A percentile compares a stretch with the other conserved stretches of the same genome.
phyloP scores from a whole-genome alignment of 1,284 basidiomycete species.

The Veloboletus limbatus region DNA sequence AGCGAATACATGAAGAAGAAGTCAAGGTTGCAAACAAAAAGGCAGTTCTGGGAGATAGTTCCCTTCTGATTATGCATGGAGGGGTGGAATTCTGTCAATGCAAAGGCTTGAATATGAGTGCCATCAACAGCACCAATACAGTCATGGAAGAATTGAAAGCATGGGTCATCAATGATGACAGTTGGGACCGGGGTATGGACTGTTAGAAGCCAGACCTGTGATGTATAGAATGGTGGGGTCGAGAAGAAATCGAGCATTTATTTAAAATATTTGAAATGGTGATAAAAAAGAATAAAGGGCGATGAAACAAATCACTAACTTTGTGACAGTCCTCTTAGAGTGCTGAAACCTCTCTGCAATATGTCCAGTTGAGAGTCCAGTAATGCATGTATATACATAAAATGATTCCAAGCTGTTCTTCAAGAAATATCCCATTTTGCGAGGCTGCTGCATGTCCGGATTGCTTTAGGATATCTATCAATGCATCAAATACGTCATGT shows the following conservation, averaged over 20 bases:
- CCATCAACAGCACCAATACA: background rate
- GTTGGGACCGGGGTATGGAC: background rate
- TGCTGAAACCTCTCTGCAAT: background rate
- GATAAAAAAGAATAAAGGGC: background rate
- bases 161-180: background rate
- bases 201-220: background rate
- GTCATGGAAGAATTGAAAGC: background rate
- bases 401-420: too few species aligned
- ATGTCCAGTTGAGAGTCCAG: too few species aligned
- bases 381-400: too few species aligned
- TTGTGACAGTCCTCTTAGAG: too few species aligned
- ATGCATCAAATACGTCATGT: too few species aligned
- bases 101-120: background rate
- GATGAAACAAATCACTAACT: background rate
- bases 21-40: too few species aligned
- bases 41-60: constrained; percentile 20
- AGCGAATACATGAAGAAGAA: too few species aligned
- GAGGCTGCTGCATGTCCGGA: too few species aligned
- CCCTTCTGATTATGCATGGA: constrained; percentile 14
- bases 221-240: background rate
- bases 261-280: background rate
- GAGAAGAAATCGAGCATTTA: background rate
- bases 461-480: too few species aligned
- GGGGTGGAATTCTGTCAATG: background rate
- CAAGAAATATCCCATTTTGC: too few species aligned